Conservation (phyloP, 768 basidiomycete species). For the Brasilioporus rufonigricans region DNA sequence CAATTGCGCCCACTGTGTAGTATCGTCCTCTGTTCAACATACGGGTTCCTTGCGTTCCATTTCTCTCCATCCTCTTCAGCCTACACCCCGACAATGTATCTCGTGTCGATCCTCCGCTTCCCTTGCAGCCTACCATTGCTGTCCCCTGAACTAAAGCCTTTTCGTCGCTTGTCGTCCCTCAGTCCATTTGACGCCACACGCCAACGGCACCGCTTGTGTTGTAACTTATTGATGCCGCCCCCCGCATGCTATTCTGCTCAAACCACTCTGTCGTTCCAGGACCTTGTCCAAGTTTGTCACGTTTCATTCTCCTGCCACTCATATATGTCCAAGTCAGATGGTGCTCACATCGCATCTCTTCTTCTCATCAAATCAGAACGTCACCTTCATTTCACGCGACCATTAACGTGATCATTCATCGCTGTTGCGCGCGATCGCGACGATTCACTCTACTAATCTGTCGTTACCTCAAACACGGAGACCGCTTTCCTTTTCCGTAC, state of each 20-base stretch:
- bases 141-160: not conserved
- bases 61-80: conserved; percentile 7
- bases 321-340: not conserved
- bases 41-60: conserved; percentile 4
- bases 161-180: not conserved
- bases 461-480: not conserved
- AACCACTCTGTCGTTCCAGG: not conserved
- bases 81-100: not conserved
- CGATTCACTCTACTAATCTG: not conserved
- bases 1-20: not conserved
- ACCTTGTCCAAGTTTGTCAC: not conserved
- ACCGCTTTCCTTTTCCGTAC: not conserved
- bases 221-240: not conserved
- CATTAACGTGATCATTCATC: not conserved
- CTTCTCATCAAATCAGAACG: not conserved
- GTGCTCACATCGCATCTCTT: not conserved
- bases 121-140: not conserved
- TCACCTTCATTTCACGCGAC: conserved; percentile 4
- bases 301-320: conserved; percentile 4
- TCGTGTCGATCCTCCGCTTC: not conserved
- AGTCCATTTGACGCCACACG: conserved; percentile 4
- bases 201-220: conserved; percentile 6
- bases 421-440: not conserved
- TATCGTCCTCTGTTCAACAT: not conserved
- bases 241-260: not conserved